Evolutionary conservation across 495 filamentous ascomycete species (phyloP).

Genomic region (Paragyromitra xinjiangensis): DNA sequence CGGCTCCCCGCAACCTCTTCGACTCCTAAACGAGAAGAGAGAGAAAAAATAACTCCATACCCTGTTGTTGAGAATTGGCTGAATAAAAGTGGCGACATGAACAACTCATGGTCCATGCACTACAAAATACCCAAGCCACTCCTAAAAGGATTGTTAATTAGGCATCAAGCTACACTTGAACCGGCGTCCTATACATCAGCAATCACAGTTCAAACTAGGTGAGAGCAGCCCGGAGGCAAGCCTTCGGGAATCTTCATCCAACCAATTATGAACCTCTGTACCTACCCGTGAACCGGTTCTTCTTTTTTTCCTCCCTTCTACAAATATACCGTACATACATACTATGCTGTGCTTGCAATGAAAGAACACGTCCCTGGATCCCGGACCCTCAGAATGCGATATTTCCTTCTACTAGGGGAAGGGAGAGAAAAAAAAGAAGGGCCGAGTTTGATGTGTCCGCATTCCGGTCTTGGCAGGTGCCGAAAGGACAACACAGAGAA

Average conservation of each 20-base stretch:
- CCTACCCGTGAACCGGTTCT: constrained; percentile 33
- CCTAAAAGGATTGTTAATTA: constrained; percentile 11
- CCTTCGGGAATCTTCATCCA: constrained; percentile 1
- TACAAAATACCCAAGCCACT: constrained; percentile 13
- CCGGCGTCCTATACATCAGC: constrained; percentile 8
- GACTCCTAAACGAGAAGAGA: not conserved
- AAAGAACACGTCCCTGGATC: constrained; percentile 27
- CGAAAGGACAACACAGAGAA: constrained; percentile 39
- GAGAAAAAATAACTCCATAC: not conserved
- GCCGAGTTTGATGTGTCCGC: constrained; percentile 22
- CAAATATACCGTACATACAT: not conserved
- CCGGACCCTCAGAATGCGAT: constrained; percentile 19
- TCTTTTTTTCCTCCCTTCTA: constrained; percentile 9
- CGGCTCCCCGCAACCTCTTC: constrained; percentile 17
- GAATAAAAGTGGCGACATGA: not conserved
- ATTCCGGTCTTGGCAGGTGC: constrained; percentile 27
- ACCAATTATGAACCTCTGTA: constrained; percentile 16
- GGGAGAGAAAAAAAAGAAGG: not conserved
- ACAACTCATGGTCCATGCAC: constrained; percentile 29
- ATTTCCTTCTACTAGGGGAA: not conserved
- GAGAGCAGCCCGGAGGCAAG: constrained; percentile 6
- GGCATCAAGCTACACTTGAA: constrained; percentile 19
- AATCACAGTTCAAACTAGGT: constrained; percentile 7
- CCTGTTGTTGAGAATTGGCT: not conserved
- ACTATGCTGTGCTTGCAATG: constrained; percentile 4